phyloP scores from a whole-genome alignment of 2,329 filamentous ascomycete genomes.

The Cadophora sp. region DNA sequence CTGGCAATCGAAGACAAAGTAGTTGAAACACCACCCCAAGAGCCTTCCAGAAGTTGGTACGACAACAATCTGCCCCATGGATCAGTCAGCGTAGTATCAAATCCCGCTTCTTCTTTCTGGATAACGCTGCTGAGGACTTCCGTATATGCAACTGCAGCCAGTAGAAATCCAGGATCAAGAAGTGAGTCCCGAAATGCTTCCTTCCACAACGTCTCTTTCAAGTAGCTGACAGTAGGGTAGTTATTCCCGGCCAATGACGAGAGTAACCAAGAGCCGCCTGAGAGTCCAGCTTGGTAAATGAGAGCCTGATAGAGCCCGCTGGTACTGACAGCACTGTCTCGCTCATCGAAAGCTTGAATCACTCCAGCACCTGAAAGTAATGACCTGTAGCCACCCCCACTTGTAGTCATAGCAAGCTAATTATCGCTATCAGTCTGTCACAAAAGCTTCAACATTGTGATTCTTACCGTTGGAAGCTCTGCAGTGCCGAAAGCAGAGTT shows the following conservation, averaged over 20 bases:
- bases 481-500: too few relatives aligned
- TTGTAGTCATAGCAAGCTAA: too few relatives aligned
- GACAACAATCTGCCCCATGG: constrained; percentile 35
- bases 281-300: constrained; percentile 54
- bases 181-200: constrained; percentile 47
- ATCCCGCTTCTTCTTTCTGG: constrained; percentile 40
- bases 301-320: constrained; percentile 53
- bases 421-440: too few relatives aligned
- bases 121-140: constrained; percentile 33
- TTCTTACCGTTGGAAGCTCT: too few relatives aligned
- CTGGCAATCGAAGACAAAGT: constrained; percentile 39
- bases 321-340: constrained; percentile 49
- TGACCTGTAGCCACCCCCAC: too few relatives aligned
- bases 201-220: constrained; percentile 50
- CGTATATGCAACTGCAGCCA: constrained; percentile 40
- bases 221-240: constrained; percentile 51
- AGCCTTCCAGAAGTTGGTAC: constrained; percentile 33
- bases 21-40: constrained; percentile 28
- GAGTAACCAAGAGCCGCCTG: constrained; percentile 55
- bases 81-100: constrained; percentile 39
- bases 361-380: constrained; percentile 33
- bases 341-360: constrained; percentile 48
- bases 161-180: constrained; percentile 46
- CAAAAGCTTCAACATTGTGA: too few relatives aligned
- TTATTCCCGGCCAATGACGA: constrained; percentile 53